Conservation (phyloP, 306 rosid genomes). For the Fragaria ananassa region DNA sequence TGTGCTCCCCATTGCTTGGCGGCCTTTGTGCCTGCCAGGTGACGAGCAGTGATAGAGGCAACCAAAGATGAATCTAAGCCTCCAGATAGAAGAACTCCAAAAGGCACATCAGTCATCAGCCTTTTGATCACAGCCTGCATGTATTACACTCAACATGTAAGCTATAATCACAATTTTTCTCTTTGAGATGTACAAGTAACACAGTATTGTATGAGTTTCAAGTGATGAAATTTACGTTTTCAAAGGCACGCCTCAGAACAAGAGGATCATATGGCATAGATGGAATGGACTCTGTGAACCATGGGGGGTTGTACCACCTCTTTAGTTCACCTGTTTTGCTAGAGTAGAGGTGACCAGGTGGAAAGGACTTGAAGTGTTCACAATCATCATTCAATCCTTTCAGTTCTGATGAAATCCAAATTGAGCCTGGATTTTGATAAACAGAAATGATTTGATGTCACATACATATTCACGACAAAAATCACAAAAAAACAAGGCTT, state of each 20-base stretch:
- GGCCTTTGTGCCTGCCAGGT: conserved; percentile 74
- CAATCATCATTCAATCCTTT: conserved; percentile 89
- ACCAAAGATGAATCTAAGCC: conserved; percentile 94
- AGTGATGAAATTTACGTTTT: conserved; percentile 45
- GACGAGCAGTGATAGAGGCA: conserved; percentile 89
- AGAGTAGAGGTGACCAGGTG: conserved; percentile 92
- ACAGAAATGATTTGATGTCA: neutral
- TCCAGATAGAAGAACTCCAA: conserved; percentile 88
- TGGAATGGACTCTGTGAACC: conserved; percentile 88
- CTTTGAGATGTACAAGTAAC: neutral
- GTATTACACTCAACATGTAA: conserved; percentile 15
- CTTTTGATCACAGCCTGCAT: conserved; percentile 86
- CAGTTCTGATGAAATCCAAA: conserved; percentile 87
- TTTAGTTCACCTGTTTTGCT: conserved; percentile 71
- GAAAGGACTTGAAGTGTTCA: conserved; percentile 81
- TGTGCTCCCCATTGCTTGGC: conserved; percentile 94
- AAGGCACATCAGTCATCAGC: conserved; percentile 97
- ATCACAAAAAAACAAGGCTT: neutral
- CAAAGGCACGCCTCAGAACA: conserved; percentile 69
- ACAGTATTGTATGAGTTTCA: neutral
- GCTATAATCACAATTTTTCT: neutral
- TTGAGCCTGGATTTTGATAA: conserved; percentile 51
- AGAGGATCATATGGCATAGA: conserved; percentile 85
- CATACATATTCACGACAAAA: neutral
- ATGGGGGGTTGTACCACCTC: conserved; percentile 87